Evolutionary conservation across 768 basidiomycete genomes (phyloP).

Genomic region (Rhizopogon sp.): DNA sequence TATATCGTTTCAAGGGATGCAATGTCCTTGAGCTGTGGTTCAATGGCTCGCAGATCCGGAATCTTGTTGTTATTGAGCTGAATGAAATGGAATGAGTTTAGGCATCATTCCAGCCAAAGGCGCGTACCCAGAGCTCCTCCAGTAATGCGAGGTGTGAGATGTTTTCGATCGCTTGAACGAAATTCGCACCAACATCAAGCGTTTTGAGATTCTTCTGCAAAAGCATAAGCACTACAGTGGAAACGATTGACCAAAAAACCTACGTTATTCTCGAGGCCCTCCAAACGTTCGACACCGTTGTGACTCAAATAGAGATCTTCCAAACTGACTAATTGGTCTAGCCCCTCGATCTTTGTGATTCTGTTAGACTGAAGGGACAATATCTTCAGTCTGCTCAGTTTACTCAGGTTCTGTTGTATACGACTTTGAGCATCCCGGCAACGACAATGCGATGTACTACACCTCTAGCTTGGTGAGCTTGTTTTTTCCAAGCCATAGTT

Average conservation of each 20-base stretch:
- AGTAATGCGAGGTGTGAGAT: slow-evolving; percentile 69
- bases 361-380: slow-evolving; percentile 93
- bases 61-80: slow-evolving; percentile 90
- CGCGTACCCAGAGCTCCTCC: slow-evolving; percentile 91
- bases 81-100: neutral
- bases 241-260: slow-evolving; percentile 15
- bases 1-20: slow-evolving; percentile 80
- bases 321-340: slow-evolving; percentile 66
- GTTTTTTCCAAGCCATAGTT: slow-evolving; percentile 98
- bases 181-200: slow-evolving; percentile 86
- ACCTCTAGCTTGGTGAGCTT: slow-evolving; percentile 90
- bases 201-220: slow-evolving; percentile 65
- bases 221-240: neutral
- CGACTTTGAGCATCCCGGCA: neutral
- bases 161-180: slow-evolving; percentile 74
- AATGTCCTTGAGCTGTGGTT: slow-evolving; percentile 58
- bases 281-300: slow-evolving; percentile 80
- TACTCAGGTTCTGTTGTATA: slow-evolving; percentile 54
- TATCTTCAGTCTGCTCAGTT: slow-evolving; percentile 71
- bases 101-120: neutral
- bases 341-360: slow-evolving; percentile 79
- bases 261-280: slow-evolving; percentile 85
- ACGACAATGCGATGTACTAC: slow-evolving; percentile 1
- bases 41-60: slow-evolving; percentile 60
- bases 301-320: slow-evolving; percentile 94